Percentiles rank a stretch among this genome's conserved stretches.
Evolutionary conservation across 140 eudicot species (phyloP).

Genomic region (Bidens hawaiensis): DNA sequence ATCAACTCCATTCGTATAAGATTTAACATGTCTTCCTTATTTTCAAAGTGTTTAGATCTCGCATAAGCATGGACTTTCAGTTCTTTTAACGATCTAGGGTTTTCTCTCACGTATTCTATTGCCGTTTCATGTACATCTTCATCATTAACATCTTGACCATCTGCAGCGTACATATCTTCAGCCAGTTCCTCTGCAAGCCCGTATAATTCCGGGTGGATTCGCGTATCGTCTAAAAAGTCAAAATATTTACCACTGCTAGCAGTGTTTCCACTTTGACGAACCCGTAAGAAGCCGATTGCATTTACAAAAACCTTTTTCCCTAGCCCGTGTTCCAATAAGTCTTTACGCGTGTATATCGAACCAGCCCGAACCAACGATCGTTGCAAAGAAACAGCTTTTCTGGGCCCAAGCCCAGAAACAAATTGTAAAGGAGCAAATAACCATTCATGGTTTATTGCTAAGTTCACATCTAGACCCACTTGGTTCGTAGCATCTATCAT

Average conservation of each 20-base stretch:
- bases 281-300: conserved; percentile 92
- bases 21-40: conserved; percentile 59
- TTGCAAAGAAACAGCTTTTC: conserved; percentile 85
- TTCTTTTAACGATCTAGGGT: conserved; percentile 39
- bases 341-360: conserved; percentile 71
- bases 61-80: conserved; percentile 60
- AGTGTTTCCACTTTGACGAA: conserved; percentile 78
- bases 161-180: conserved; percentile 57
- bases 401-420: conserved; percentile 94
- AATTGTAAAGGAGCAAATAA: conserved; percentile 86
- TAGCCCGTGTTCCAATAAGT: conserved; percentile 71
- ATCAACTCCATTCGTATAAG: conserved; percentile 71
- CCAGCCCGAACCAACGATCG: conserved; percentile 76
- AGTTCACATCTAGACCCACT: conserved; percentile 87
- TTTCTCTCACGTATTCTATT: conserved; percentile 82
- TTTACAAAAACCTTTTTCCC: conserved; percentile 87
- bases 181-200: conserved; percentile 89
- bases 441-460: conserved; percentile 96
- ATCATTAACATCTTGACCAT: conserved; percentile 53
- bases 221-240: conserved; percentile 86
- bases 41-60: conserved; percentile 40
- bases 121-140: conserved; percentile 88
- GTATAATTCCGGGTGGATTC: conserved; percentile 92
- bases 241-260: conserved; percentile 69
- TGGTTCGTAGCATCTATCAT: conserved; percentile 96